Evolutionary conservation across 129 eudicot genomes (phyloP).

Genomic region (Centaurea solstitialis): DNA sequence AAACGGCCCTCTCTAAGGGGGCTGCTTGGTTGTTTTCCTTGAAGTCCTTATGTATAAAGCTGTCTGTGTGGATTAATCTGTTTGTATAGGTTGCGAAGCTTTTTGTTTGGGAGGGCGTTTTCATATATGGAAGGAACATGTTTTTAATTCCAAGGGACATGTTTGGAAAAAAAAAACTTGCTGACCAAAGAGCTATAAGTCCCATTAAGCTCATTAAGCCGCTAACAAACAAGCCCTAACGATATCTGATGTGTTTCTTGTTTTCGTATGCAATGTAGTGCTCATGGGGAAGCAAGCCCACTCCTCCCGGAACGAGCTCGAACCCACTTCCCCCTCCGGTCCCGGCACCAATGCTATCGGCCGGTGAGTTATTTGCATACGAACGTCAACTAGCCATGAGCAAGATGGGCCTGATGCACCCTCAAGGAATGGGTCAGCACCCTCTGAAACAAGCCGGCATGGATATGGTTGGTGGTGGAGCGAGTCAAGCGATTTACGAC

Average conservation of each 20-base stretch:
- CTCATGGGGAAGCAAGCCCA: slow-evolving; percentile 94
- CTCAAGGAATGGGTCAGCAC: slow-evolving; percentile 54
- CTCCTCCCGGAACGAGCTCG: slow-evolving; percentile 80
- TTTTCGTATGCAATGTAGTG: slow-evolving; percentile 41
- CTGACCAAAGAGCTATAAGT: too few species aligned
- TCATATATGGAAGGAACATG: too few species aligned
- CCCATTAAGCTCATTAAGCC: too few species aligned
- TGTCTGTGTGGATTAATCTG: too few species aligned
- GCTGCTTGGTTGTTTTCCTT: too few species aligned
- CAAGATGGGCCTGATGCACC: slow-evolving; percentile 75
- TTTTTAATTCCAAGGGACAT: too few species aligned
- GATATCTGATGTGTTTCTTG: neutral
- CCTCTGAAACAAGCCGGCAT: slow-evolving; percentile 60
- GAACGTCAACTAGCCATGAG: slow-evolving; percentile 72
- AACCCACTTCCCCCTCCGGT: slow-evolving; percentile 88
- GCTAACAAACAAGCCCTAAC: too few species aligned
- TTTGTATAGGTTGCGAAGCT: too few species aligned
- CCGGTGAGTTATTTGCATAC: slow-evolving; percentile 60
- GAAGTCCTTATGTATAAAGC: too few species aligned
- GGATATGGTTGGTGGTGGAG: slow-evolving; percentile 78
- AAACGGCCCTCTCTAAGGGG: neutral
- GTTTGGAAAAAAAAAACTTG: too few species aligned
- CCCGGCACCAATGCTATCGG: slow-evolving; percentile 61
- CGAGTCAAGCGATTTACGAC: slow-evolving; percentile 81
- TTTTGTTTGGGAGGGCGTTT: too few species aligned